These are phyloP conservation scores for Aspergillus campestris DNA, from an alignment of 495 filamentous ascomycete genomes.

Conservation along the genomic window DNA sequence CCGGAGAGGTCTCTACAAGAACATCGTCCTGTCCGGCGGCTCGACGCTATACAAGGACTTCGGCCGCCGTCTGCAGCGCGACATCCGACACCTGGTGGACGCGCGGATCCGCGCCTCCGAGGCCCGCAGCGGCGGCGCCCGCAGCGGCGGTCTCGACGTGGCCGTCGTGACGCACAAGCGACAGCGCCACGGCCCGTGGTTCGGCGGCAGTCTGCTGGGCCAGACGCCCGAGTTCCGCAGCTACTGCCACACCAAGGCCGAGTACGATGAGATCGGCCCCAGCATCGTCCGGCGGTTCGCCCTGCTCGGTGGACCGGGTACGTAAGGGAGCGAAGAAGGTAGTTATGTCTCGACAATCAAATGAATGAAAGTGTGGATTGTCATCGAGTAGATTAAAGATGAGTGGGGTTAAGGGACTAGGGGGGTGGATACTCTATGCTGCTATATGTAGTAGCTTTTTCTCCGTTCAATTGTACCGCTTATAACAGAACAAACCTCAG, in stretches of 20 bases:
- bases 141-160: constrained; percentile 80
- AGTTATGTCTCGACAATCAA: background rate
- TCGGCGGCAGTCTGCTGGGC: constrained; percentile 89
- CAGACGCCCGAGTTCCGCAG: constrained; percentile 98
- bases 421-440: too few species aligned
- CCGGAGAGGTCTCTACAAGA: constrained; percentile 95
- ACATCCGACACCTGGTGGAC: constrained; percentile 92
- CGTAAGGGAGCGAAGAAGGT: too few species aligned
- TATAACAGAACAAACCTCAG: too few species aligned
- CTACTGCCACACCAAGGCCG: constrained; percentile 97
- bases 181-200: constrained; percentile 96
- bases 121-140: constrained; percentile 75
- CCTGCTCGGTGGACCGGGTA: constrained; percentile 84
- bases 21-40: constrained; percentile 95
- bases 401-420: too few species aligned
- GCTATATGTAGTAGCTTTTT: too few species aligned
- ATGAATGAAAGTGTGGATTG: too few species aligned
- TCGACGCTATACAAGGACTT: constrained; percentile 98
- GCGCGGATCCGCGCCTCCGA: constrained; percentile 85
- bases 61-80: constrained; percentile 86
- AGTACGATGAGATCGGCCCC: constrained; percentile 90
- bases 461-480: too few species aligned
- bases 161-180: constrained; percentile 94
- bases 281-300: constrained; percentile 95
- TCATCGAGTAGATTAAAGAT: too few species aligned